phyloP scores from a whole-genome alignment of 2,329 filamentous ascomycete genomes.

The Ophiostoma ulmi region DNA sequence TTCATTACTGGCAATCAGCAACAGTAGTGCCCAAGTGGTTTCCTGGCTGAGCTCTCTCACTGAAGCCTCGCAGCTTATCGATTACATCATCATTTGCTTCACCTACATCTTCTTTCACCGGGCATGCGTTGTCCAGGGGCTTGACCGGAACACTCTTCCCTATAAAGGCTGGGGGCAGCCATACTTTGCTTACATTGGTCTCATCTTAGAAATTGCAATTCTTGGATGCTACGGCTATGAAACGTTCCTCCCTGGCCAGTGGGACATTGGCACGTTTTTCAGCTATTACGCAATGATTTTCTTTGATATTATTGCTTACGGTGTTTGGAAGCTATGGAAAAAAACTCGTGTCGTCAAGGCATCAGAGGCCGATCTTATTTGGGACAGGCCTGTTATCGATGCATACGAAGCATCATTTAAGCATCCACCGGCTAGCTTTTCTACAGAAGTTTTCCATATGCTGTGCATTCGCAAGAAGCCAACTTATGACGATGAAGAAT shows the following conservation, averaged over 20 bases:
- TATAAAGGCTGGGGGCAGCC: conserved; percentile 39
- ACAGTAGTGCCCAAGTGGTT: conserved; percentile 37
- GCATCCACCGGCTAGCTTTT: conserved; percentile 7
- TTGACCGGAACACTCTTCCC: conserved; percentile 35
- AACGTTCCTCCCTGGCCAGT: conserved; percentile 39
- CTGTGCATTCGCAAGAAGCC: neutral
- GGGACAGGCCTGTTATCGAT: conserved; percentile 28
- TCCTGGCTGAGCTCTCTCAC: conserved; percentile 41
- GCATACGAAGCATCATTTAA: conserved; percentile 37
- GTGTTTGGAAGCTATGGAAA: conserved; percentile 60
- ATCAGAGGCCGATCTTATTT: conserved; percentile 29
- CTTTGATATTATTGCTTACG: conserved; percentile 48
- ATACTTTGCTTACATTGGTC: conserved; percentile 36
- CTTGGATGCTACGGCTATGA: conserved; percentile 49
- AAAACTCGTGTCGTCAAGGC: conserved; percentile 42
- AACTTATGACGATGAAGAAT: neutral
- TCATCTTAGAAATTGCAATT: conserved; percentile 23
- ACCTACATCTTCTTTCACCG: conserved; percentile 39
- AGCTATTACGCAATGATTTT: conserved; percentile 55
- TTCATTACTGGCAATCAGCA: conserved; percentile 40
- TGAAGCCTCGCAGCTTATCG: conserved; percentile 41
- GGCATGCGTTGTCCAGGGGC: conserved; percentile 37
- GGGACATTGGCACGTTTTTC: conserved; percentile 46
- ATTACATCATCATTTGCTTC: conserved; percentile 40
- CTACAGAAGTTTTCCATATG: neutral